phyloP scores from a whole-genome alignment of 495 filamentous ascomycete species.

The Corynascus novoguineensis region DNA sequence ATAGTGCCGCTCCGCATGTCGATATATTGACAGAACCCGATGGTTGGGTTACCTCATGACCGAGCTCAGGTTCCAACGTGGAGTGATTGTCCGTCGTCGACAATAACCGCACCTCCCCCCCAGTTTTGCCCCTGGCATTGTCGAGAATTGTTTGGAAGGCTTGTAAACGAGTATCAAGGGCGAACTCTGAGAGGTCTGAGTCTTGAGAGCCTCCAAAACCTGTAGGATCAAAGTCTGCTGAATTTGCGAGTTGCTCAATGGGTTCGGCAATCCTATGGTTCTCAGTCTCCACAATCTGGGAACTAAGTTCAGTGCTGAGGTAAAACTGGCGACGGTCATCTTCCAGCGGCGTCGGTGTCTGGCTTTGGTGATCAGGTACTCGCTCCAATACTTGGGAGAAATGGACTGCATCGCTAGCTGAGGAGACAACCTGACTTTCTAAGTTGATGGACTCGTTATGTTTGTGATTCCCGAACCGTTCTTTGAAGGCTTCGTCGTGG shows the following conservation, averaged over 20 bases:
- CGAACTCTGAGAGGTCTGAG: constrained; percentile 25
- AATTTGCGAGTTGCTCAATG: not conserved
- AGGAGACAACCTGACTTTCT: constrained; percentile 21
- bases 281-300: not conserved
- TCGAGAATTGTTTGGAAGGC: constrained; percentile 27
- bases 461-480: constrained; percentile 4
- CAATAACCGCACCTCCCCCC: constrained; percentile 28
- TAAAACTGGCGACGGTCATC: not conserved
- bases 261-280: not conserved
- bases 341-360: not conserved
- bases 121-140: constrained; percentile 24
- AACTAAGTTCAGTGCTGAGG: not conserved
- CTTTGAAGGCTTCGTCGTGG: constrained; percentile 60
- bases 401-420: not conserved
- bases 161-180: constrained; percentile 26
- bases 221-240: constrained; percentile 1
- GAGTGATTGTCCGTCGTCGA: constrained; percentile 38
- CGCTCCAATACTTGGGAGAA: not conserved
- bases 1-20: not conserved
- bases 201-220: constrained; percentile 26
- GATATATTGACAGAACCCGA: not conserved
- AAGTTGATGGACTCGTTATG: not conserved
- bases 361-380: not conserved
- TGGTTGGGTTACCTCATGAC: not conserved
- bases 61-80: constrained; percentile 29